Percentiles rank a stretch among this genome's conserved stretches.
These are phyloP conservation scores for Arthrobotrys entomopaga DNA, from an alignment of 2,329 filamentous ascomycete species.

Conservation along the genomic window DNA sequence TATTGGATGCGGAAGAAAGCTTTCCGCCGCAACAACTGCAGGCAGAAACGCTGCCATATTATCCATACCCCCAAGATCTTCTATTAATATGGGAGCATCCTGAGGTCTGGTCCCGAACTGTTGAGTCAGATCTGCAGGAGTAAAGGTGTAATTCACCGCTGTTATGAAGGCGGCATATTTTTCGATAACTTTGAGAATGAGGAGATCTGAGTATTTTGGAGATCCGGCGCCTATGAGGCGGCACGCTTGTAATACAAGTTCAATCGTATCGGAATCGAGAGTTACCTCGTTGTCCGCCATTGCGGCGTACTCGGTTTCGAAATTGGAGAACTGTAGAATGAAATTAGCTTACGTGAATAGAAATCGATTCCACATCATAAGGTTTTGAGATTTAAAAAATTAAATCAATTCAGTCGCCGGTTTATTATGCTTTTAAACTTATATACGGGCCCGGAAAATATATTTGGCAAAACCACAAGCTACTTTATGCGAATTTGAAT, in stretches of 20 bases:
- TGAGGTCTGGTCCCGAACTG: slow-evolving; percentile 22
- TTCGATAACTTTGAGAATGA: background rate
- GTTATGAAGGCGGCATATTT: background rate
- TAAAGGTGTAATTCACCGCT: slow-evolving; percentile 6
- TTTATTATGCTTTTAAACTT: no score
- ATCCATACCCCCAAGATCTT: slow-evolving; percentile 5
- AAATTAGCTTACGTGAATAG: background rate
- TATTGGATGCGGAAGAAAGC: slow-evolving; percentile 11
- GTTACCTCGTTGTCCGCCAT: background rate
- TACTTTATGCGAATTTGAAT: no score
- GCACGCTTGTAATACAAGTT: background rate
- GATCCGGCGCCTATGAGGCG: background rate
- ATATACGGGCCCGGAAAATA: no score
- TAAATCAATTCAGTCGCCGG: no score
- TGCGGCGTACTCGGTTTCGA: background rate
- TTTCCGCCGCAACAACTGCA: background rate
- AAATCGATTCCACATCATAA: no score
- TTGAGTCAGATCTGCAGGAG: slow-evolving; percentile 1
- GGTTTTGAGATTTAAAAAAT: no score
- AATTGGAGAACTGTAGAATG: background rate
- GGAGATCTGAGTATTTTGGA: slow-evolving; percentile 1
- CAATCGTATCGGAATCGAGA: background rate
- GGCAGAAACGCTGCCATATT: background rate
- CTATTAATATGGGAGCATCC: slow-evolving; percentile 10
- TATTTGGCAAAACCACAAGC: no score